Conservation (phyloP, 345 rosid genomes). For the Excoecaria agallocha region DNA sequence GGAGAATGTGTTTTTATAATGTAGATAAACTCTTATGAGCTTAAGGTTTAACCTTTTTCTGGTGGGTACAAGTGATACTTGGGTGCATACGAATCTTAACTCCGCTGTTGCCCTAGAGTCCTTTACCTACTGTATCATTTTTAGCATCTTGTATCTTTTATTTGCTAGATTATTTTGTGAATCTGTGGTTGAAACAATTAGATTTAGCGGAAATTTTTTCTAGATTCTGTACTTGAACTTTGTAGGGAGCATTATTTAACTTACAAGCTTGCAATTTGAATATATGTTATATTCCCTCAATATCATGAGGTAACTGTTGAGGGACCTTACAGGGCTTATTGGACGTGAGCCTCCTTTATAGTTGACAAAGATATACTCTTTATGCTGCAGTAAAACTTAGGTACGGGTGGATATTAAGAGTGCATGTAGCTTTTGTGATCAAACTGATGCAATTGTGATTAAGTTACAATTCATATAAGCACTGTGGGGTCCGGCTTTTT, state of each 20-base stretch:
- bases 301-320: neutral
- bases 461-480: too few species aligned
- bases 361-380: neutral
- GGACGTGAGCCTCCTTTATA: neutral
- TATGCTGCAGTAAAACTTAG: neutral
- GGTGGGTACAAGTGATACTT: neutral
- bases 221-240: neutral
- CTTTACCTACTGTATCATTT: neutral
- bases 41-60: neutral
- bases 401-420: neutral
- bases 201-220: too few species aligned
- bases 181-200: too few species aligned
- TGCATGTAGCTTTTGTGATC: too few species aligned
- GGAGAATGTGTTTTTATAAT: neutral
- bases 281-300: neutral
- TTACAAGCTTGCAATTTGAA: neutral
- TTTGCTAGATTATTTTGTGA: too few species aligned
- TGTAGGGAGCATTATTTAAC: neutral
- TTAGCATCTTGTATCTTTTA: neutral
- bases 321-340: neutral
- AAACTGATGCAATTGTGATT: too few species aligned
- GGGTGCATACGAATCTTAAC: neutral
- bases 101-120: neutral
- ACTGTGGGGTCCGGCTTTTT: too few species aligned
- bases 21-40: neutral